Percentiles rank a stretch among this genome's conserved stretches.
phyloP scores from a whole-genome alignment of 192 early-diverging fungal genomes.

The Backusella sp. region DNA sequence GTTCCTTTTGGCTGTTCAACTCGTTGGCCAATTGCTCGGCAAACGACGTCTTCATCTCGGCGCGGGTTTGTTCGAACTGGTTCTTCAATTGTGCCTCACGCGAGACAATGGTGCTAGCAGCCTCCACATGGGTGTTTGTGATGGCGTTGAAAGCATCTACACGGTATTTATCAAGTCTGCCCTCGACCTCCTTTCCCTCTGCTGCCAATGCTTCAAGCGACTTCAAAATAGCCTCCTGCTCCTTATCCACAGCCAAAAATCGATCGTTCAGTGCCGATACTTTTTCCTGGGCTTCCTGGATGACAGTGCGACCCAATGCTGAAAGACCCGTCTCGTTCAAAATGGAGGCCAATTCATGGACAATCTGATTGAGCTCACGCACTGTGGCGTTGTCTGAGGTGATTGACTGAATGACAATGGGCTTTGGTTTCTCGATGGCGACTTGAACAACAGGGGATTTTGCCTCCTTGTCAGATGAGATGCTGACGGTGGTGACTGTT shows the following conservation, averaged over 20 bases:
- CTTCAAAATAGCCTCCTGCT: constrained; percentile 21
- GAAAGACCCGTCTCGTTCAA: constrained; percentile 30
- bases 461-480: background rate
- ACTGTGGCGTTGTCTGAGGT: constrained; percentile 29
- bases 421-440: background rate
- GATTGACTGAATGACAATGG: background rate
- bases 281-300: constrained; percentile 55
- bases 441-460: background rate
- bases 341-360: constrained; percentile 23
- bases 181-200: constrained; percentile 48
- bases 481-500: background rate
- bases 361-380: constrained; percentile 25
- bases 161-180: constrained; percentile 57
- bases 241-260: constrained; percentile 46
- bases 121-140: constrained; percentile 41
- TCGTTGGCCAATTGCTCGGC: constrained; percentile 17
- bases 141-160: constrained; percentile 48
- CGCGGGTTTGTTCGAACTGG: constrained; percentile 15
- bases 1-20: constrained; percentile 32
- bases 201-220: constrained; percentile 29
- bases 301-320: constrained; percentile 52
- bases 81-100: constrained; percentile 50
- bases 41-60: background rate
- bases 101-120: constrained; percentile 39
- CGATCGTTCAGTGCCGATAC: constrained; percentile 42